A percentile compares a stretch with the other conserved stretches of the same genome.
Evolutionary conservation across 768 basidiomycete genomes (phyloP).

Genomic region (Serendipita sp.): DNA sequence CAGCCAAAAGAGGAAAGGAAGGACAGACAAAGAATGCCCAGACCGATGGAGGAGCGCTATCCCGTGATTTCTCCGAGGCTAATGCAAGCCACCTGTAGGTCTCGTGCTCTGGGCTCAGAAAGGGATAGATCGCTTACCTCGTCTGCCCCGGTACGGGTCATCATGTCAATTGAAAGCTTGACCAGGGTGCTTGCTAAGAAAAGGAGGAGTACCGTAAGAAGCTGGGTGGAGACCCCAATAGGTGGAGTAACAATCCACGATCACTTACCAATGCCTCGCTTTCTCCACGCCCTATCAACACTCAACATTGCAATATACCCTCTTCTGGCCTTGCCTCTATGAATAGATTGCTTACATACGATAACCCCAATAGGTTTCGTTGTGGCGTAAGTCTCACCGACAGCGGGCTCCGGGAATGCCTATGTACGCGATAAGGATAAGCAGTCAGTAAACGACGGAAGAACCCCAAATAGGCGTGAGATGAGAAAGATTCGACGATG

Average conservation of each 20-base stretch:
- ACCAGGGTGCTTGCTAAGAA: constrained; percentile 73
- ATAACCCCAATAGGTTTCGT: constrained; percentile 69
- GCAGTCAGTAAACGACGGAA: neutral
- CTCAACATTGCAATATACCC: constrained; percentile 99
- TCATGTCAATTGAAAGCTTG: constrained; percentile 61
- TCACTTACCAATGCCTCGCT: constrained; percentile 77
- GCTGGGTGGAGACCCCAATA: neutral
- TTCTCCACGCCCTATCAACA: constrained; percentile 66
- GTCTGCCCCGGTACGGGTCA: constrained; percentile 67
- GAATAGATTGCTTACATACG: constrained; percentile 91
- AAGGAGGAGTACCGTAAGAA: constrained; percentile 21
- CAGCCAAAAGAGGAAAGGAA: constrained; percentile 2
- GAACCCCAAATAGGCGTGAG: neutral
- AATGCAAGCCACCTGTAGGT: neutral
- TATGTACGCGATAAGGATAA: neutral
- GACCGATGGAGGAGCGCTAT: neutral
- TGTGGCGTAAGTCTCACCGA: neutral
- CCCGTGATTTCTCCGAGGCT: neutral
- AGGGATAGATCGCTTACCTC: constrained; percentile 42
- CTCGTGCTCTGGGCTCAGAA: neutral
- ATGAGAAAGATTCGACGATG: too few relatives aligned
- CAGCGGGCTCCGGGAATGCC: constrained; percentile 1
- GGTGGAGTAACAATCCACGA: neutral
- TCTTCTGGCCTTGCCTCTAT: constrained; percentile 54
- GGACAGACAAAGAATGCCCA: neutral